Conservation (phyloP, 164 flowering plant species). For the Chimonanthus salicifolius region DNA sequence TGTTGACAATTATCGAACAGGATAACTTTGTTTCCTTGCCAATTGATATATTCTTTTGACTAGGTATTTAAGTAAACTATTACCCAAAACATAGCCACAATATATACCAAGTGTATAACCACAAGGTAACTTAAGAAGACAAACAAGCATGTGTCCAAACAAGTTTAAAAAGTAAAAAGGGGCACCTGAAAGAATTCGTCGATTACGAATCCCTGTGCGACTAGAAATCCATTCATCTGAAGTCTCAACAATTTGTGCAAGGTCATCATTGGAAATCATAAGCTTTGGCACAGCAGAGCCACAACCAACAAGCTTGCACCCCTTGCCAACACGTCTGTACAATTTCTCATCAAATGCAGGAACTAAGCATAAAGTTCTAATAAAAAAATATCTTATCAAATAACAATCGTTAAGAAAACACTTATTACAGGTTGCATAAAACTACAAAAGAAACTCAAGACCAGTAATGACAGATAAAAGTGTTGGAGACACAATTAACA, state of each 20-base stretch:
- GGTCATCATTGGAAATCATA: conserved; percentile 74
- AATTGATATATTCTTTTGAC: neutral
- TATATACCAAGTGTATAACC: neutral
- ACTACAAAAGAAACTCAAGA: neutral
- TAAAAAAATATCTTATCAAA: neutral
- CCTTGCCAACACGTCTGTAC: conserved; percentile 49
- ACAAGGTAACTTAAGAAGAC: neutral
- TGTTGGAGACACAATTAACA: neutral
- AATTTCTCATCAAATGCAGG: conserved; percentile 9
- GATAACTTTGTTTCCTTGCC: neutral
- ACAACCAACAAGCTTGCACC: conserved; percentile 84
- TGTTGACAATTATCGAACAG: neutral
- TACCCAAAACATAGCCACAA: neutral
- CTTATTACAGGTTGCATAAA: neutral
- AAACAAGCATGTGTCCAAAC: neutral
- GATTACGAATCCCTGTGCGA: conserved; percentile 85
- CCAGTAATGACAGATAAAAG: neutral
- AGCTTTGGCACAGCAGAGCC: conserved; percentile 75
- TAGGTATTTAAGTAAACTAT: neutral
- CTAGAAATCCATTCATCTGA: conserved; percentile 86
- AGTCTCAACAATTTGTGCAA: conserved; percentile 72
- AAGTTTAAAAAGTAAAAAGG: neutral
- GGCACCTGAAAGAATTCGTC: conserved; percentile 75
- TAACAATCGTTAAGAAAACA: neutral
- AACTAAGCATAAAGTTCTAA: conserved; percentile 7